These are phyloP conservation scores for Mortierella sp. DNA, from an alignment of 371 early-diverging fungal genomes.

Conservation along the genomic window DNA sequence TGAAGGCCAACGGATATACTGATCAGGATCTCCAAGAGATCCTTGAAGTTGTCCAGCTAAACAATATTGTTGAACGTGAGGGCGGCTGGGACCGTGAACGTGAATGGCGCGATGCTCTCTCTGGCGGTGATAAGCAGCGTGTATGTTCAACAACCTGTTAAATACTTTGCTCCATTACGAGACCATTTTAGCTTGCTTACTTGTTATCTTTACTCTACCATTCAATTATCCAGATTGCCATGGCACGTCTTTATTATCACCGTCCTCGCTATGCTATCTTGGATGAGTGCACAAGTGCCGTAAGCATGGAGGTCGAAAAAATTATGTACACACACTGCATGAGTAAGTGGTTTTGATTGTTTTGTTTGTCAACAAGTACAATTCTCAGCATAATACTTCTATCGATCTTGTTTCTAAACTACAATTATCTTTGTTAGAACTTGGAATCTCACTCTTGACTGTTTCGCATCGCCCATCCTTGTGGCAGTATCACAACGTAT, in stretches of 20 bases:
- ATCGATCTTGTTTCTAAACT: neutral
- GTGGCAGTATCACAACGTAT: conserved; percentile 87
- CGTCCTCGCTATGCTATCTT: conserved; percentile 91
- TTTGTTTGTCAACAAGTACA: too few species aligned
- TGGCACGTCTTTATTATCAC: conserved; percentile 94
- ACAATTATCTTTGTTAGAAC: conserved; percentile 42
- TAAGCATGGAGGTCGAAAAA: conserved; percentile 90
- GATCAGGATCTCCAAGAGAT: conserved; percentile 80
- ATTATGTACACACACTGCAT: conserved; percentile 93
- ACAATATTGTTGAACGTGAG: conserved; percentile 85
- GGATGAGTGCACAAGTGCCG: conserved; percentile 94
- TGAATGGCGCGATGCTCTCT: conserved; percentile 87
- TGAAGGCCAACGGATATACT: conserved; percentile 69
- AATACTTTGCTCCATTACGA: neutral
- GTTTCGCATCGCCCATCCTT: conserved; percentile 91
- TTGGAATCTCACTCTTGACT: conserved; percentile 90
- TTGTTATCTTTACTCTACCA: too few species aligned
- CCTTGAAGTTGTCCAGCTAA: conserved; percentile 82
- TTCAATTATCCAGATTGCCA: conserved; percentile 68
- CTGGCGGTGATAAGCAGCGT: conserved; percentile 91
- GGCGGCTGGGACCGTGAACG: conserved; percentile 91
- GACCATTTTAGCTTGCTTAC: neutral
- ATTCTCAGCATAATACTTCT: too few species aligned
- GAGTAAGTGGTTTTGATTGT: conserved; percentile 49
- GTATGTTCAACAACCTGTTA: conserved; percentile 54